These are phyloP conservation scores for Coelastrella sp. DNA, from an alignment of 139 green algal species.

Conservation along the genomic window DNA sequence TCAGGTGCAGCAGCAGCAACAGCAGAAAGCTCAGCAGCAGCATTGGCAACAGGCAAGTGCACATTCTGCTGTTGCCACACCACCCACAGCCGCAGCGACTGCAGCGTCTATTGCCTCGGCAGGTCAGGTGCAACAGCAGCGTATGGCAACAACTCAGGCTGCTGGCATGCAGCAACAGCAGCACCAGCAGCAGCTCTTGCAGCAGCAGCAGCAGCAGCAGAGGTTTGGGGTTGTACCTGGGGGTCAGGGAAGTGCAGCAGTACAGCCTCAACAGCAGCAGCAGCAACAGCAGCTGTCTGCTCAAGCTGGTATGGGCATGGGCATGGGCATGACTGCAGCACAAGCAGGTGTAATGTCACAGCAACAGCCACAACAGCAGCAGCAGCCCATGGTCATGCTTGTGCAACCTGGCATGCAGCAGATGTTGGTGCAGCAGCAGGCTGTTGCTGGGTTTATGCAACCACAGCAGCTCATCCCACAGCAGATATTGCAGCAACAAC, in stretches of 20 bases:
- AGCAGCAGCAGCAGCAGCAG: constrained; percentile 35
- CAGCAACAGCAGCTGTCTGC: background rate
- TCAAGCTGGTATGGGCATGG: background rate
- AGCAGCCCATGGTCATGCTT: constrained; percentile 26
- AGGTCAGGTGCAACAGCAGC: background rate
- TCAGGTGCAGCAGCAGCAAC: constrained; percentile 8
- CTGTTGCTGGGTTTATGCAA: background rate
- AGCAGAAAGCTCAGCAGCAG: constrained; percentile 23
- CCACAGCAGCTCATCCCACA: background rate
- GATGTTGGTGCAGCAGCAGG: background rate
- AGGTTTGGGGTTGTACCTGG: background rate
- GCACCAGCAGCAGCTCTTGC: constrained; percentile 27
- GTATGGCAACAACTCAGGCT: background rate
- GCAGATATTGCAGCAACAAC: background rate
- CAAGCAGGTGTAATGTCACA: constrained; percentile 16
- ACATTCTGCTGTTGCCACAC: background rate
- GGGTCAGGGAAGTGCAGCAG: background rate
- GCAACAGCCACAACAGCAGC: constrained; percentile 20
- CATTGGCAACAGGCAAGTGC: constrained; percentile 4
- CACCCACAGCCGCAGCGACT: background rate
- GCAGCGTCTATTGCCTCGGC: background rate
- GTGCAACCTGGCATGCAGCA: background rate
- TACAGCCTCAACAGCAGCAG: constrained; percentile 25
- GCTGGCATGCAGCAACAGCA: constrained; percentile 21
- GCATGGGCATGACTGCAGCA: background rate